A percentile compares a stretch with the other conserved stretches of the same genome.
These are phyloP conservation scores for Ophiostoma piceae DNA, from an alignment of 2,329 filamentous ascomycete species.

Conservation along the genomic window DNA sequence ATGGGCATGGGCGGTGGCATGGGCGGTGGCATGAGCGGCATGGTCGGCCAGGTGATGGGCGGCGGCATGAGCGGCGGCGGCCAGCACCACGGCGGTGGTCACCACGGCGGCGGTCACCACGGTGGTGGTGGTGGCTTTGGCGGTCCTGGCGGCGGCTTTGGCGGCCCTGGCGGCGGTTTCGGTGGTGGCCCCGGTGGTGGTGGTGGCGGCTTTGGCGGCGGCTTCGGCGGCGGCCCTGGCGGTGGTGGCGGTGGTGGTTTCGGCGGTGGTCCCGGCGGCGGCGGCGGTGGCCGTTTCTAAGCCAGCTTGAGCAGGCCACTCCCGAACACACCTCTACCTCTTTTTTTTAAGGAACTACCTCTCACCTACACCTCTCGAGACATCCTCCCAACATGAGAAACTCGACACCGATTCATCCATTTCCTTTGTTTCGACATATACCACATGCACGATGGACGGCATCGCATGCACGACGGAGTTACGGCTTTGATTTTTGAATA, in stretches of 20 bases:
- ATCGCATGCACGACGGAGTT: not conserved
- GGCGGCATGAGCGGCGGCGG: conserved; percentile 10
- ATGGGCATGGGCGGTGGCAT: not conserved
- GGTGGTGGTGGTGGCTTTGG: conserved; percentile 12
- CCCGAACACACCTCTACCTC: not conserved
- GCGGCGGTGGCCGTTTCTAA: conserved; percentile 11
- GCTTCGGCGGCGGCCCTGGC: not conserved
- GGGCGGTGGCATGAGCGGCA: conserved; percentile 1
- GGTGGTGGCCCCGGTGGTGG: conserved; percentile 2
- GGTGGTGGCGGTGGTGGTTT: not conserved
- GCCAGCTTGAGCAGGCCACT: not conserved
- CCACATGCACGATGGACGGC: not conserved
- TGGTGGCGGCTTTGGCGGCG: not conserved
- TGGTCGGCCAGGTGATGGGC: conserved; percentile 12
- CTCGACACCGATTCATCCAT: not conserved
- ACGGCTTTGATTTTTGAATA: not conserved
- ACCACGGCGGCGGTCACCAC: conserved; percentile 12
- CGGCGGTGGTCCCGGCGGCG: conserved; percentile 4
- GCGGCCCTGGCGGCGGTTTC: conserved; percentile 8
- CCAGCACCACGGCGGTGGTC: not conserved
- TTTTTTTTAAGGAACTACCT: not conserved
- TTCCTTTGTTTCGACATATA: conserved; percentile 3
- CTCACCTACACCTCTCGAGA: not conserved
- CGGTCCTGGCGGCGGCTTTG: not conserved
- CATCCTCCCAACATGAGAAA: not conserved